These are phyloP conservation scores for Teratosphaeria zuluensis DNA, from an alignment of 2,329 filamentous ascomycete species.

Conservation along the genomic window DNA sequence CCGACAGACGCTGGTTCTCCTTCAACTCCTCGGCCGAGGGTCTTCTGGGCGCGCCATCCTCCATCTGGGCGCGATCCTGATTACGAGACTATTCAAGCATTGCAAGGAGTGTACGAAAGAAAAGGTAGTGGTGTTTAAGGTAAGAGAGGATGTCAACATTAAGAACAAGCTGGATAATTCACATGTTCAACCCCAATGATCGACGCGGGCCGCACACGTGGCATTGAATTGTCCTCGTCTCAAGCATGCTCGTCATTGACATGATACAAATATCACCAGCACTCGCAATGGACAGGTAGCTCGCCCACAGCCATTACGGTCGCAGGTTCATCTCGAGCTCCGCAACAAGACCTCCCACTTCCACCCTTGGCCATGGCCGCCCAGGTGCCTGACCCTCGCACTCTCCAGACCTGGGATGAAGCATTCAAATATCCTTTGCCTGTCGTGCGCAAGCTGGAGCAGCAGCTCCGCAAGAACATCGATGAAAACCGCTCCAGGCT, in stretches of 20 bases:
- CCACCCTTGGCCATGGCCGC: conserved; percentile 36
- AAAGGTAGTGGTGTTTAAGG: not conserved
- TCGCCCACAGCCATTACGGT: not conserved
- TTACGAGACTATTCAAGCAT: not conserved
- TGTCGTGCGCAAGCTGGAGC: conserved; percentile 52
- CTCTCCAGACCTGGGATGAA: conserved; percentile 54
- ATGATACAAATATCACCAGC: not conserved
- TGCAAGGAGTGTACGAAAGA: not conserved
- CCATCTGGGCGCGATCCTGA: conserved; percentile 4
- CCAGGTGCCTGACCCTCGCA: conserved; percentile 47
- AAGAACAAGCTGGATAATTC: not conserved
- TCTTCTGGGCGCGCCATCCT: conserved; percentile 7
- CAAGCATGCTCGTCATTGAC: no score
- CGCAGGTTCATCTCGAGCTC: not conserved
- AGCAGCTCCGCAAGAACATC: conserved; percentile 53
- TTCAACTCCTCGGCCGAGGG: conserved; percentile 13
- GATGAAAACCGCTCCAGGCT: conserved; percentile 57
- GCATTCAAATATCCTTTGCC: conserved; percentile 58
- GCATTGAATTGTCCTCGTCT: not conserved
- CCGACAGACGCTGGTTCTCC: conserved; percentile 32
- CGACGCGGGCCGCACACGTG: not conserved
- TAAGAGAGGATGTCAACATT: not conserved
- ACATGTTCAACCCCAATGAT: not conserved
- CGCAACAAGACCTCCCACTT: not conserved
- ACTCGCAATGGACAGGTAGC: not conserved